Percentiles rank a stretch among this genome's conserved stretches.
Conservation (phyloP, 2,329 filamentous ascomycete species). For the Penicillium sp. region DNA sequence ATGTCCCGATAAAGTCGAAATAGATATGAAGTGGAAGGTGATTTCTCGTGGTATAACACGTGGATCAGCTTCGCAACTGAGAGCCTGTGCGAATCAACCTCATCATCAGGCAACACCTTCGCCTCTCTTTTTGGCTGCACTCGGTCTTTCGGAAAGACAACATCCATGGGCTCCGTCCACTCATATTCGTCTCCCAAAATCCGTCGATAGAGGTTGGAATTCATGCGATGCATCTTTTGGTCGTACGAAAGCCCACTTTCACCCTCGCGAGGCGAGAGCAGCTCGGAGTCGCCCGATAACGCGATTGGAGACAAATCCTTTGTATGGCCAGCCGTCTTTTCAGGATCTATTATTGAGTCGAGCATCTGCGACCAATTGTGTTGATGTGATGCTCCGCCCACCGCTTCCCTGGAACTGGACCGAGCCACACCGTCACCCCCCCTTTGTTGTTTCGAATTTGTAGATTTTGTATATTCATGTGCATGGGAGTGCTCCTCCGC, state of each 20-base stretch:
- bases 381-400: slow-evolving; percentile 9
- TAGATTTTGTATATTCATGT: slow-evolving; percentile 10
- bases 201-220: slow-evolving; percentile 28
- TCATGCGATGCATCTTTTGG: slow-evolving; percentile 24
- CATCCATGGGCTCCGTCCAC: slow-evolving; percentile 37
- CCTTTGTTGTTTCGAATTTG: slow-evolving; percentile 3
- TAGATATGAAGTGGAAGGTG: slow-evolving; percentile 49
- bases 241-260: slow-evolving; percentile 18
- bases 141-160: slow-evolving; percentile 33
- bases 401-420: slow-evolving; percentile 10
- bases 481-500: slow-evolving; percentile 25
- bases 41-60: slow-evolving; percentile 47
- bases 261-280: background rate
- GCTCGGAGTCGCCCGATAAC: background rate
- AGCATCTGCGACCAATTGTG: slow-evolving; percentile 9
- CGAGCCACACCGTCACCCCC: slow-evolving; percentile 8
- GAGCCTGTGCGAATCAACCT: slow-evolving; percentile 38
- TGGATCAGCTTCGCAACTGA: slow-evolving; percentile 43
- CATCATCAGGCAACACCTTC: slow-evolving; percentile 11
- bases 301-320: background rate
- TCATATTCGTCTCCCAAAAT: slow-evolving; percentile 25
- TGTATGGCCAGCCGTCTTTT: background rate
- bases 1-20: slow-evolving; percentile 57
- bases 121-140: background rate
- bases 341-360: slow-evolving; percentile 6